A percentile compares a stretch with the other conserved stretches of the same genome.
phyloP scores from a whole-genome alignment of 2,329 filamentous ascomycete genomes.

The Venturia oleaginea region DNA sequence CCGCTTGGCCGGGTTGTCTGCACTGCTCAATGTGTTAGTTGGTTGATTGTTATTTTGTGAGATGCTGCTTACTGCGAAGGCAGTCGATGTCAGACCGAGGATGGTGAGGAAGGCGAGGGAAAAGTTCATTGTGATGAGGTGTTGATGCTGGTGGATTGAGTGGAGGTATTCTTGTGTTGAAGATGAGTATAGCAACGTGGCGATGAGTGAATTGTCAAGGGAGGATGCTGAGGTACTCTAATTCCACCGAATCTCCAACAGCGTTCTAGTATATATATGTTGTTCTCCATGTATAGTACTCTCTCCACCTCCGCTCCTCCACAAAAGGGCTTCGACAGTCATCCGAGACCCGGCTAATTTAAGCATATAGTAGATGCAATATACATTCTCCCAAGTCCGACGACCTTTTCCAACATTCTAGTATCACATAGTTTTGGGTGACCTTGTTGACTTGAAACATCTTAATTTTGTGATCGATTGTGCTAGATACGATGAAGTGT shows the following conservation, averaged over 20 bases:
- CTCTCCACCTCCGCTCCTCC: background rate
- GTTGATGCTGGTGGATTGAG: background rate
- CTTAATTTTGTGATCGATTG: no score
- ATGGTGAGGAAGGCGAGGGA: background rate
- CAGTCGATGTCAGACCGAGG: background rate
- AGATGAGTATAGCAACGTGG: background rate
- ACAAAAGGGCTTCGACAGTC: background rate
- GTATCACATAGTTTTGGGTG: no score
- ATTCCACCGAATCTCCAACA: no score
- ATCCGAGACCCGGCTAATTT: background rate
- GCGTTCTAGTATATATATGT: no score
- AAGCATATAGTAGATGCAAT: background rate
- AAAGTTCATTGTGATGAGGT: background rate
- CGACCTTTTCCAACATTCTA: no score
- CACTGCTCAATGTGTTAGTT: background rate
- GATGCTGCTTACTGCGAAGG: background rate
- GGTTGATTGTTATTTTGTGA: background rate
- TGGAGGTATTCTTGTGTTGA: background rate
- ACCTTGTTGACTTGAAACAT: no score
- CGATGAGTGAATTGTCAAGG: background rate
- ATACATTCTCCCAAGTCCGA: no score
- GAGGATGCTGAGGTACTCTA: no score
- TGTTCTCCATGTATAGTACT: no score
- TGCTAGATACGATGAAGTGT: no score
- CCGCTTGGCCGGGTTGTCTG: background rate